Evolutionary conservation across 805 yeast species (phyloP).

Genomic region (Candida chauliodis): DNA sequence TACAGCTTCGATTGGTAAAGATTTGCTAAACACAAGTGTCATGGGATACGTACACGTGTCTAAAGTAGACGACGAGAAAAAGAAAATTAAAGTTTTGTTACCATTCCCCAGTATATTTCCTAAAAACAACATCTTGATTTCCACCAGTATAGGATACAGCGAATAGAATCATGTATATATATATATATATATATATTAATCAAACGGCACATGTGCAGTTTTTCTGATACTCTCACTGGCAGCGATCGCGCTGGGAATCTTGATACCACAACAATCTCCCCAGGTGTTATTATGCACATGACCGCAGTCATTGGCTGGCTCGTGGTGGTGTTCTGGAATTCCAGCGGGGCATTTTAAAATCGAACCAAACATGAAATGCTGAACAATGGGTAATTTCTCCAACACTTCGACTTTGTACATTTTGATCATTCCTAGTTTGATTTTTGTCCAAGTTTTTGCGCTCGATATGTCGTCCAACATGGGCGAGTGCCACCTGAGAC

Average conservation of each 20-base stretch:
- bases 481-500: slow-evolving; percentile 93
- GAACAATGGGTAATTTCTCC: slow-evolving; percentile 86
- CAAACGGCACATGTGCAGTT: slow-evolving; percentile 56
- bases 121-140: slow-evolving; percentile 54
- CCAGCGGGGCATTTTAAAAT: slow-evolving; percentile 73
- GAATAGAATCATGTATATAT: no score
- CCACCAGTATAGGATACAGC: slow-evolving; percentile 77
- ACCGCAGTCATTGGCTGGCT: slow-evolving; percentile 18
- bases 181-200: no score
- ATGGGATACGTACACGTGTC: slow-evolving; percentile 75
- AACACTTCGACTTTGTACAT: slow-evolving; percentile 95
- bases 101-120: slow-evolving; percentile 92
- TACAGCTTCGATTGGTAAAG: slow-evolving; percentile 40
- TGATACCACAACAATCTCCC: slow-evolving; percentile 99
- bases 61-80: slow-evolving; percentile 72
- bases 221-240: slow-evolving; percentile 56
- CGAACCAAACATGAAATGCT: slow-evolving; percentile 85
- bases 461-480: slow-evolving; percentile 94
- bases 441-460: slow-evolving; percentile 86
- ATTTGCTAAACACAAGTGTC: slow-evolving; percentile 55
- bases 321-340: slow-evolving; percentile 27
- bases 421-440: slow-evolving; percentile 89
- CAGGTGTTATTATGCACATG: slow-evolving; percentile 49
- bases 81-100: slow-evolving; percentile 64
- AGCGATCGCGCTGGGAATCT: slow-evolving; percentile 92